Evolutionary conservation across 2,329 filamentous ascomycete species (phyloP).

Genomic region (Fusarium dlaminii): DNA sequence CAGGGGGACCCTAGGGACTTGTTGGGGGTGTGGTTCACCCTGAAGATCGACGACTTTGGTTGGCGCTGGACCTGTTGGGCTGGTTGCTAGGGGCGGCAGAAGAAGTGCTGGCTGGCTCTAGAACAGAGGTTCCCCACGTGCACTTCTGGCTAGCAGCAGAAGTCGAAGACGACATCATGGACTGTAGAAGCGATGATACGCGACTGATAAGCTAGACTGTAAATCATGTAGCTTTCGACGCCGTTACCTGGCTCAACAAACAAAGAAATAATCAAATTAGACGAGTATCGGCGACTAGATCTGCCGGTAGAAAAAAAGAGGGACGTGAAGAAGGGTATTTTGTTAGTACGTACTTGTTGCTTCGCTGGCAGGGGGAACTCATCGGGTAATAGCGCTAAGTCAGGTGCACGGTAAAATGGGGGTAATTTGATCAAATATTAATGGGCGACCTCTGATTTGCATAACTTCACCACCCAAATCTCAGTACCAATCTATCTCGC

Average conservation of each 20-base stretch:
- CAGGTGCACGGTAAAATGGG: constrained; percentile 38
- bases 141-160: constrained; percentile 9
- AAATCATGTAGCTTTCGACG: not conserved
- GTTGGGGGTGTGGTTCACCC: constrained; percentile 30
- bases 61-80: constrained; percentile 25
- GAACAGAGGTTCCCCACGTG: constrained; percentile 31
- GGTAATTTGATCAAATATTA: constrained; percentile 28
- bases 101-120: constrained; percentile 20
- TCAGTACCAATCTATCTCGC: constrained; percentile 43
- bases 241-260: not conserved
- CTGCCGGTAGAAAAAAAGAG: constrained; percentile 5
- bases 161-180: constrained; percentile 11
- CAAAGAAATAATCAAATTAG: not conserved
- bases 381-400: constrained; percentile 33
- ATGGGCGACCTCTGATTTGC: not conserved
- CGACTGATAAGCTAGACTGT: not conserved
- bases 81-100: constrained; percentile 39
- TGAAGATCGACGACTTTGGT: constrained; percentile 32
- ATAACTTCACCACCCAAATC: accelerated
- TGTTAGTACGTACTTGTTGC: constrained; percentile 18
- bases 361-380: constrained; percentile 17
- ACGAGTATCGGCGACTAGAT: constrained; percentile 7
- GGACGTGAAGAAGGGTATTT: constrained; percentile 6
- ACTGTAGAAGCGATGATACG: constrained; percentile 12
- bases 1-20: constrained; percentile 19